Evolutionary conservation across 306 rosid species (phyloP).

Genomic region (Ceratonia siliqua): DNA sequence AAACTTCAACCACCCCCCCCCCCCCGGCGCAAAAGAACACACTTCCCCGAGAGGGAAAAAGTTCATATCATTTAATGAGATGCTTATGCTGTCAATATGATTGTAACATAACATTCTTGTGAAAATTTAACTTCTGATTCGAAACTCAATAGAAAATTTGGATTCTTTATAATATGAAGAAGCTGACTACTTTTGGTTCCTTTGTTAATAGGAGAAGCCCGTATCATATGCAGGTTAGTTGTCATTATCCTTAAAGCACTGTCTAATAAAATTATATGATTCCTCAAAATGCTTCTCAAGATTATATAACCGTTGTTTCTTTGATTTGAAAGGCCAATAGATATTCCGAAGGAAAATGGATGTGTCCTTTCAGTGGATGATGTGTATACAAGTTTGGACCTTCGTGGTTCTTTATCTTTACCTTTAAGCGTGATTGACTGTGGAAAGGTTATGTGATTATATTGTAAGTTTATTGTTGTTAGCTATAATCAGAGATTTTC

Average conservation of each 20-base stretch:
- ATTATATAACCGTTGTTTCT: not conserved
- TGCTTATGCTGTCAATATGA: not conserved
- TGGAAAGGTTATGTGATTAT: slow-evolving; percentile 50
- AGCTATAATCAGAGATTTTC: not conserved
- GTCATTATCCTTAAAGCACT: not conserved
- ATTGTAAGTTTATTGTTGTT: not conserved
- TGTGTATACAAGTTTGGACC: slow-evolving; percentile 41
- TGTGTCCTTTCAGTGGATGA: slow-evolving; percentile 37
- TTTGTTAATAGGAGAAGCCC: slow-evolving; percentile 52
- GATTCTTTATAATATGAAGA: not conserved
- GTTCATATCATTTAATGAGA: not conserved
- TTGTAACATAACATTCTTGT: not conserved
- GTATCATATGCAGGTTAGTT: slow-evolving; percentile 61
- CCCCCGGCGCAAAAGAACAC: not conserved
- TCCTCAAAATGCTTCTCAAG: not conserved
- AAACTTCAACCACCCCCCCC: not conserved
- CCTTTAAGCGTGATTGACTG: slow-evolving; percentile 56
- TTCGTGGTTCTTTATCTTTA: slow-evolving; percentile 48
- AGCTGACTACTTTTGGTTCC: slow-evolving; percentile 16
- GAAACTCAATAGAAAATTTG: not conserved
- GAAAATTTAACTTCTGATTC: not conserved
- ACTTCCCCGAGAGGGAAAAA: not conserved
- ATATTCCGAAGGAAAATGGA: slow-evolving; percentile 45
- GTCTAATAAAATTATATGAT: not conserved
- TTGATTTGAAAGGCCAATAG: slow-evolving; percentile 49